These are phyloP conservation scores for Aureobasidium subglaciale DNA, from an alignment of 2,329 filamentous ascomycete genomes.

Conservation along the genomic window DNA sequence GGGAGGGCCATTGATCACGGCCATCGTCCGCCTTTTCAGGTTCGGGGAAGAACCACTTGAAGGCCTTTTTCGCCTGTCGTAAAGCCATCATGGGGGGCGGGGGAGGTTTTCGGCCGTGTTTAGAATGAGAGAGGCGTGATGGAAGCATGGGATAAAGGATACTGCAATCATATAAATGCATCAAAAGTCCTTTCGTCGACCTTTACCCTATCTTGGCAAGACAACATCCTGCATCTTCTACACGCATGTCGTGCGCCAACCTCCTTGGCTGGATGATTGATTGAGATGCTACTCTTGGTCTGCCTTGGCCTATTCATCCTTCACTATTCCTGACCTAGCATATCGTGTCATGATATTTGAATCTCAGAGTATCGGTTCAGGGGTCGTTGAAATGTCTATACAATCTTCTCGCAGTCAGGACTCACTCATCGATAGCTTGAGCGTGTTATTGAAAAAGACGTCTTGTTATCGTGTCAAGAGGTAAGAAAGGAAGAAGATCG, in stretches of 20 bases:
- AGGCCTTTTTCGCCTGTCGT: neutral
- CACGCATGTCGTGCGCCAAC: neutral
- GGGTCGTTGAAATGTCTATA: neutral
- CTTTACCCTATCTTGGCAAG: neutral
- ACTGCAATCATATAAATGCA: no score
- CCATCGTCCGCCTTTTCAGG: constrained; percentile 33
- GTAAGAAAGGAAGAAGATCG: neutral
- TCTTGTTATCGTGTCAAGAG: neutral
- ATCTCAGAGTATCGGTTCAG: no score
- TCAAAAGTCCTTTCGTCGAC: neutral
- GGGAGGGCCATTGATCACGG: constrained; percentile 50
- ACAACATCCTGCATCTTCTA: neutral
- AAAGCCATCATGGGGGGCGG: neutral
- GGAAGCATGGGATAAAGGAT: no score
- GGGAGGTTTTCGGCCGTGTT: no score
- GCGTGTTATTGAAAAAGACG: neutral
- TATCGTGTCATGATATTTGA: neutral
- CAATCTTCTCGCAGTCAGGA: neutral
- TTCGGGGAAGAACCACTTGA: neutral
- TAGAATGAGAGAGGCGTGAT: no score
- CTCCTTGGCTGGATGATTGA: neutral
- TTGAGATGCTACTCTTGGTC: neutral
- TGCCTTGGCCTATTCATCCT: neutral
- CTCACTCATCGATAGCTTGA: neutral
- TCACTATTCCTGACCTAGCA: no score